A percentile compares a stretch with the other conserved stretches of the same genome.
These are phyloP conservation scores for Didymellaceae sp. DNA, from an alignment of 2,329 filamentous ascomycete species.

Conservation along the genomic window DNA sequence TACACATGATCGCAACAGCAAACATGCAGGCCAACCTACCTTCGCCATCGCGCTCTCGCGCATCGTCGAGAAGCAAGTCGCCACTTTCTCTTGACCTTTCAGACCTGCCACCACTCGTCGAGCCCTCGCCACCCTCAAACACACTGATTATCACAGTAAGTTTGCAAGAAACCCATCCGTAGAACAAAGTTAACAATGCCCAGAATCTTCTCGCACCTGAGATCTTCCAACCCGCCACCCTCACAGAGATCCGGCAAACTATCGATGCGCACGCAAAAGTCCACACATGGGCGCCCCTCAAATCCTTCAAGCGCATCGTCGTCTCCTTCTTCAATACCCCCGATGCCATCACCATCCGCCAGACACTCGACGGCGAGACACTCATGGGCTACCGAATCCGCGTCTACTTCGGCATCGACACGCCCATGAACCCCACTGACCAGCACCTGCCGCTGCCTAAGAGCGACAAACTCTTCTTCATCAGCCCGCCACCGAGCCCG, in stretches of 20 bases:
- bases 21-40: conserved; percentile 41
- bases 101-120: conserved; percentile 70
- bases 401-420: conserved; percentile 49
- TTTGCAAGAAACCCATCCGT: conserved; percentile 4
- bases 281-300: conserved; percentile 79
- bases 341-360: conserved; percentile 73
- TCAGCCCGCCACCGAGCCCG: conserved; percentile 67
- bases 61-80: conserved; percentile 48
- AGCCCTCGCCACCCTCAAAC: conserved; percentile 79
- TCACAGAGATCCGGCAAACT: conserved; percentile 74
- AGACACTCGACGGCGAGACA: conserved; percentile 75
- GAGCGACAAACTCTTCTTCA: conserved; percentile 69
- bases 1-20: conserved; percentile 26
- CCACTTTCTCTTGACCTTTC: conserved; percentile 76
- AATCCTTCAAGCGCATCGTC: conserved; percentile 82
- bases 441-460: conserved; percentile 57
- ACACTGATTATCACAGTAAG: conserved; percentile 77
- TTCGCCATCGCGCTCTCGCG: conserved; percentile 43
- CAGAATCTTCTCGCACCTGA: conserved; percentile 73
- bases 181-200: conserved; percentile 30
- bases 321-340: conserved; percentile 76
- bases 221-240: conserved; percentile 76
- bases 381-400: conserved; percentile 67
- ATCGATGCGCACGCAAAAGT: conserved; percentile 74
- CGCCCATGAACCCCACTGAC: conserved; percentile 48